Conservation (phyloP, 345 rosid species). For the Populus deltoides region DNA sequence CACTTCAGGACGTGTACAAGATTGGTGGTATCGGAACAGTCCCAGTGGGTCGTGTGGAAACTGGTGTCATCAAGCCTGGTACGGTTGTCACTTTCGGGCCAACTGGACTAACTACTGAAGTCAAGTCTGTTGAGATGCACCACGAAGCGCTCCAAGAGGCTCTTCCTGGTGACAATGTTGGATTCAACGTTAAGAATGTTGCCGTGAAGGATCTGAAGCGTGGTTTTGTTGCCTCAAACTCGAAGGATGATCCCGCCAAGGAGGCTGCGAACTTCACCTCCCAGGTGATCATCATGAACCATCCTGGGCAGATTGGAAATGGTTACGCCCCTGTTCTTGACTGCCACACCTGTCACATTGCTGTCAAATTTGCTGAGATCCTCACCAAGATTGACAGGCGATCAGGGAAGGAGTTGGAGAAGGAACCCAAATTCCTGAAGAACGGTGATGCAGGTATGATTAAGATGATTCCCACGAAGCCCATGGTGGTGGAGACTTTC, state of each 20-base stretch:
- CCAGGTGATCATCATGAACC: constrained; percentile 87
- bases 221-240: constrained; percentile 75
- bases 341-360: constrained; percentile 87
- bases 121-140: constrained; percentile 92
- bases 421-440: constrained; percentile 81
- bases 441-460: constrained; percentile 79
- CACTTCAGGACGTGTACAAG: constrained; percentile 64
- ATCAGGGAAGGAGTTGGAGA: constrained; percentile 78
- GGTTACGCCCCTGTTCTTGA: constrained; percentile 83
- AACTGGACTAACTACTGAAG: constrained; percentile 75
- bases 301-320: constrained; percentile 84
- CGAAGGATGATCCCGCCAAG: constrained; percentile 80
- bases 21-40: constrained; percentile 64
- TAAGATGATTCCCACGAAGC: constrained; percentile 87
- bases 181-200: constrained; percentile 80
- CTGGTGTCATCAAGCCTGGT: constrained; percentile 62
- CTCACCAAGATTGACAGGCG: constrained; percentile 73
- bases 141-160: constrained; percentile 78
- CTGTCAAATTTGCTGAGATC: constrained; percentile 65
- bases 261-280: constrained; percentile 74
- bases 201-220: constrained; percentile 85
- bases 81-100: constrained; percentile 77
- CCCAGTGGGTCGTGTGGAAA: constrained; percentile 54
- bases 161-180: constrained; percentile 74
- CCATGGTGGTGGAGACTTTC: constrained; percentile 90